Base-by-base conservation (phyloP, 2,329 filamentous ascomycete species). In the Aspergillus japonicus region DNA sequence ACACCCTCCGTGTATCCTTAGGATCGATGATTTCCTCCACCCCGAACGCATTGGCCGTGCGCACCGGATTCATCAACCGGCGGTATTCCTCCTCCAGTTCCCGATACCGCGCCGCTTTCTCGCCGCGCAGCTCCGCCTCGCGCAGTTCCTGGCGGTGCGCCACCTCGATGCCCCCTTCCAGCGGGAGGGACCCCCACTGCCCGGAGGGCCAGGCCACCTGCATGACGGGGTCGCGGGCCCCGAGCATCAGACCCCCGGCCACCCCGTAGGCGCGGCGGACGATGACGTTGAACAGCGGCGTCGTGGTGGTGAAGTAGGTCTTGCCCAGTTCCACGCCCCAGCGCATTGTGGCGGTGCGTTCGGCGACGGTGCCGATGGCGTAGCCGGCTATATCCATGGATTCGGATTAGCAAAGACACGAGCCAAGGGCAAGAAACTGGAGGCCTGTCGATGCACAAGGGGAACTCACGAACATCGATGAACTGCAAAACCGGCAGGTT, bases 21-120 rank as follows among this genome's bases (percentile, higher is more conserved):
- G 85, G 86, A 72, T 88, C 86, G 47, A 88, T 83, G 50, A 88
- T 87, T 70, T 88, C 86, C 71, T 88, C 85, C 0, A 88, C 78
- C 0, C 83, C 83, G 71, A 88, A 88, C 11, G 81, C 80, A 73
- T 87, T 87, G 12, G 86, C 86, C 4, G 85, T 87, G 16, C 86
- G 75, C 1, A 88, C 83, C 0, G 86, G 86, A 64, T 87, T 89
- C 83, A 88, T 87, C 63, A 88, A 67, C 23, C 85, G 76, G 39
- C 78, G 73, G 69, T 88, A 88, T 69, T 87, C 84, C 24, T 83
- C 80, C 49, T 87, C 83, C 33, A 89, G 64, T 66, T 86, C 82
- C 47, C 78, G 76, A 63, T 87, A 88, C 47, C 80, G 71, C 62
- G 78, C 78, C 19, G 78, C 80, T 62, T 82, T 81, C 35, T 77